Base-by-base conservation (phyloP, 192 early-diverging fungal genomes). In the Coemansia javaensis region DNA sequence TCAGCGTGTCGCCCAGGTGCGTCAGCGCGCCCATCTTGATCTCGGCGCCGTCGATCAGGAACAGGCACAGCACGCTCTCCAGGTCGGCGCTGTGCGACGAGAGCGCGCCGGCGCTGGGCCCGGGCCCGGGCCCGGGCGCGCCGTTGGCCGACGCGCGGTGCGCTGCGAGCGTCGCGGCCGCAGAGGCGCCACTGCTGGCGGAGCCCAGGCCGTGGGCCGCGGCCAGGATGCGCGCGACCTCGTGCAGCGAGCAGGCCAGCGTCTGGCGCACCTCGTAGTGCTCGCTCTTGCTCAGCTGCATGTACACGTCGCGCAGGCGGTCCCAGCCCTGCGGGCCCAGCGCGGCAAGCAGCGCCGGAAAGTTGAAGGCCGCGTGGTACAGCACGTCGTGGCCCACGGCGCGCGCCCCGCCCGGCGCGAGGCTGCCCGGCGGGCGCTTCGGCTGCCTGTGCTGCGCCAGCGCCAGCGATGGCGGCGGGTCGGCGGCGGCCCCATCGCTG, bases 11-110 rank as follows among this genome's bases (percentile, higher is more conserved):
- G 31, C 81, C 79, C 27, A 88, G 56, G 49, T 83, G 77, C 36
- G 76, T 77, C 53, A 90, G 42, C 7, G 85, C 80, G 3, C 78
- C 88, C 57, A 84, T 80, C 44, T 85, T 84, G 42, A 90, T 81
- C 32, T 86, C 83, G 25, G 46, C 42, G 15, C 49, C 44, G 15
- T 78, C 76, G 21, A 73, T 68, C 25, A 78, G 38, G 32, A 78
- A 78, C 50, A 74, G 40, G 28, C 64, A 61, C 40, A 78, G 43
- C 0, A 73, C 56, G 44, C 56, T 62, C 41, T 78, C 76, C 38
- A 67, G 59, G 23, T 74, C 72, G 0, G 57, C 49, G 24, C 65
- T 61, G 10, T 55, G 44, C 34, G 53, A 32, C 11, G 55, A 22
- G 7, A 31, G 28, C n/a, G 39, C 20, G 13, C 20, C 34, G 3